Evolutionary conservation across 495 filamentous ascomycete genomes (phyloP), one percentile per base, ranked within the genome.

Genomic region (Podospora appendiculata): DNA sequence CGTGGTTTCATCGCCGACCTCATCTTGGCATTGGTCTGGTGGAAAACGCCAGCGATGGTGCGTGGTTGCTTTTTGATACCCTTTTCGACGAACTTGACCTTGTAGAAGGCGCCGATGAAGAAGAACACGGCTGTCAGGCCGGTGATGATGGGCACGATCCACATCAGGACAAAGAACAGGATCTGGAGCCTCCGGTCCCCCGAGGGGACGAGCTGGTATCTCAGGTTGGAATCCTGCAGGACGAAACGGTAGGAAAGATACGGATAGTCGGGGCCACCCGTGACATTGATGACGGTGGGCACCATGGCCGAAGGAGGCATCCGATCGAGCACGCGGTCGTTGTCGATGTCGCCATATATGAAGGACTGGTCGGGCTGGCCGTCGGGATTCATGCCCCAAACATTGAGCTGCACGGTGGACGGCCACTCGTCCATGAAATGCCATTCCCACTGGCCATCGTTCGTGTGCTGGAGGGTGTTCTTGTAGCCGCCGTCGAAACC

Each of bases 321-420:
- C 42, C 79, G 76, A 54, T 86, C 82, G 11, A 86, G 57, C 3
- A 85, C 69, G 1, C 63, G 65, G 58, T 86, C 81, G 10, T 68
- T 66, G 55, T 85, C 75, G 12, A 81, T 72, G 55, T 86, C 83
- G 34, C 83, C 83, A 45, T 71, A 77, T 3, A 84, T 70, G 33
- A 68, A 74, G 13, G 73, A 75, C 50, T 79, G 68, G 54, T 86
- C 82, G 1, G 82, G 81, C 52, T 78, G 62, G 0, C 80, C 79
- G 61, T 84, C 74, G 0, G 76, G 74, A 52, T 85, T 80, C 52
- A 82, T 79, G 35, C 82, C 82, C 82, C 82, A 86, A 4, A 78
- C 72, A 48, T 84, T 86, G 50, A 85, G 59, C 48, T 81, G 78
- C 47, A 79, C 77, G n/a, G 75, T 65, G 9, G 72, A 70, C 32